These are phyloP conservation scores for Tricladium varicosporioides DNA, from an alignment of 2,329 filamentous ascomycete genomes.

Conservation along the genomic window DNA sequence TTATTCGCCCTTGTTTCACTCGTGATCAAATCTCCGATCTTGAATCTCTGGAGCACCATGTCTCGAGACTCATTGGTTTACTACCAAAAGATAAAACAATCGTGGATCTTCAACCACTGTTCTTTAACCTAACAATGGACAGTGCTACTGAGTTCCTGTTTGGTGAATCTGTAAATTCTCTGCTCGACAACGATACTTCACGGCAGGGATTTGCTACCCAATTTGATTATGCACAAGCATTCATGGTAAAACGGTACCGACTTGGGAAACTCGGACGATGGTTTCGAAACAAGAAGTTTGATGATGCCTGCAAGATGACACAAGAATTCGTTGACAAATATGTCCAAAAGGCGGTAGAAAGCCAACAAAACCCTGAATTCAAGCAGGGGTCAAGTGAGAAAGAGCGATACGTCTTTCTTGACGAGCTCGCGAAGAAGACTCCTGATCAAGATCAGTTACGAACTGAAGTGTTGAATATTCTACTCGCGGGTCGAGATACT, in stretches of 20 bases:
- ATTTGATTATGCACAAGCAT: neutral
- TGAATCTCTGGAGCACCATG: slow-evolving; percentile 67
- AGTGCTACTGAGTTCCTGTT: slow-evolving; percentile 46
- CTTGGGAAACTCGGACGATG: neutral
- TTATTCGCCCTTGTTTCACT: slow-evolving; percentile 53
- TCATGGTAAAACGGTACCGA: neutral
- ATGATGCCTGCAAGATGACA: neutral
- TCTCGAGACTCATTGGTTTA: slow-evolving; percentile 54
- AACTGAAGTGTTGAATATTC: neutral
- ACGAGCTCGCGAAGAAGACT: slow-evolving; percentile 2
- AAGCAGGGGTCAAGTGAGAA: neutral
- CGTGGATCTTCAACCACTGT: slow-evolving; percentile 59
- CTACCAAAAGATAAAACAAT: slow-evolving; percentile 52
- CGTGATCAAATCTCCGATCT: slow-evolving; percentile 61
- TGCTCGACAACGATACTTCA: slow-evolving; percentile 26
- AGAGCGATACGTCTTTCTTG: neutral
- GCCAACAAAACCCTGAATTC: neutral
- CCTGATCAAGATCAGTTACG: neutral
- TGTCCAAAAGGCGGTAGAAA: neutral
- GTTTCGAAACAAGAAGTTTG: neutral
- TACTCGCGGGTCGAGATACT: slow-evolving; percentile 1
- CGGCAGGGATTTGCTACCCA: slow-evolving; percentile 30
- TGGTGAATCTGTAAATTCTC: slow-evolving; percentile 47
- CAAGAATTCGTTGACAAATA: neutral
- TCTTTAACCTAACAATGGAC: slow-evolving; percentile 53